These are phyloP conservation scores for Medicago ruthenica DNA, from an alignment of 306 rosid genomes.

Conservation along the genomic window DNA sequence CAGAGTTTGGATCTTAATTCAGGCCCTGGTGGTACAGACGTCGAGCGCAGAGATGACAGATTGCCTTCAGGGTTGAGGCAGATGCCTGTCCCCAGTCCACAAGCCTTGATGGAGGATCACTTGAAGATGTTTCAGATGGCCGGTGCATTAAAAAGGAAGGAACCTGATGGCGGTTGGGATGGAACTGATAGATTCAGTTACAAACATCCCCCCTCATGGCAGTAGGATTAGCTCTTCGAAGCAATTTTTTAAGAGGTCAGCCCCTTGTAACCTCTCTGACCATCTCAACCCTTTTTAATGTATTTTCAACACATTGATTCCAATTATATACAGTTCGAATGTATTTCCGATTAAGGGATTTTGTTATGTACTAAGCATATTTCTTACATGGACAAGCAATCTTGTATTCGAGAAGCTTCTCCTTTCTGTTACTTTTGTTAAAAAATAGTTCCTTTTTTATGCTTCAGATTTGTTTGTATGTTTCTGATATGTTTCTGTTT, in stretches of 20 bases:
- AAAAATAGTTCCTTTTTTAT: neutral
- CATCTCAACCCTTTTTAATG: neutral
- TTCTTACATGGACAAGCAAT: neutral
- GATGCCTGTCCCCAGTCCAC: constrained; percentile 69
- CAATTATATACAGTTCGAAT: neutral
- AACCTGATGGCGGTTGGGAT: constrained; percentile 92
- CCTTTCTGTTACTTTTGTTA: neutral
- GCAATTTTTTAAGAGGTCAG: constrained; percentile 37
- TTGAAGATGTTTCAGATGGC: constrained; percentile 77
- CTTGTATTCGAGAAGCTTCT: neutral
- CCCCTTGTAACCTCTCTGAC: constrained; percentile 30
- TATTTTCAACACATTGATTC: neutral
- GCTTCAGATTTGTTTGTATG: neutral
- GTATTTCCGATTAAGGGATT: neutral
- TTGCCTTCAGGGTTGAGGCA: constrained; percentile 71
- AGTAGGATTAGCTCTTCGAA: constrained; percentile 49
- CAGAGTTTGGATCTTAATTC: constrained; percentile 92
- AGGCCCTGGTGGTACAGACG: constrained; percentile 74
- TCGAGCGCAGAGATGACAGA: constrained; percentile 79
- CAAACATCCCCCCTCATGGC: constrained; percentile 87
- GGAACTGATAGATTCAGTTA: constrained; percentile 72
- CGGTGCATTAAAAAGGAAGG: constrained; percentile 83
- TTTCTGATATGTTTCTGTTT: neutral
- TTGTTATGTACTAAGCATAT: neutral
- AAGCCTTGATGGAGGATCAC: constrained; percentile 75